Conservation (phyloP, 2,329 filamentous ascomycete species). For the Penicillium sp. region DNA sequence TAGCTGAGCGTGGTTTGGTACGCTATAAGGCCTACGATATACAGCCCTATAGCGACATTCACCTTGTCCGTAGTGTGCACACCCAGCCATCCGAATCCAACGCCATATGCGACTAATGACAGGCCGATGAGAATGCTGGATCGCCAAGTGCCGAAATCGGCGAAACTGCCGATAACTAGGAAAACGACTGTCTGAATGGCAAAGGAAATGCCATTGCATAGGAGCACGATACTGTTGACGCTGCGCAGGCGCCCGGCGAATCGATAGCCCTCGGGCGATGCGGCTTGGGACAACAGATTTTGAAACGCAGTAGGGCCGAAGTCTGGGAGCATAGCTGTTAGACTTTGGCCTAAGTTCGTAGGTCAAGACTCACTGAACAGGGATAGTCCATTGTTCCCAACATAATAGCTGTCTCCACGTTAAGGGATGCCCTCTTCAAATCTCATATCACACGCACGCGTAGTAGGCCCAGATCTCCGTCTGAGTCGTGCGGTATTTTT, state of each 20-base stretch:
- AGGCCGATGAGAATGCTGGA: constrained; percentile 62
- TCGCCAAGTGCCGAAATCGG: constrained; percentile 64
- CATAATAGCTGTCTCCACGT: constrained; percentile 53
- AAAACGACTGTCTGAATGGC: constrained; percentile 61
- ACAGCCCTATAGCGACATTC: constrained; percentile 60
- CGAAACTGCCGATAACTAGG: constrained; percentile 47
- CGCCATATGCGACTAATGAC: constrained; percentile 59
- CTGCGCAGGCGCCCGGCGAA: constrained; percentile 59
- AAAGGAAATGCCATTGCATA: constrained; percentile 68
- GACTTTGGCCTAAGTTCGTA: background rate
- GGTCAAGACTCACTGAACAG: constrained; percentile 50
- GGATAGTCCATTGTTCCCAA: constrained; percentile 63
- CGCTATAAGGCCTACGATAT: constrained; percentile 64
- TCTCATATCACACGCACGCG: constrained; percentile 33
- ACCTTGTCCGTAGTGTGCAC: constrained; percentile 61
- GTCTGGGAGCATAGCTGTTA: constrained; percentile 30
- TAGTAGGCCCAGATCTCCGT: constrained; percentile 60
- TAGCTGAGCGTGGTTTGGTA: constrained; percentile 68
- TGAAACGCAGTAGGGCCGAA: constrained; percentile 65
- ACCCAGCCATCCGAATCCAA: constrained; percentile 67
- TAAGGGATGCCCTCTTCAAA: constrained; percentile 13
- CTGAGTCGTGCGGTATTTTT: constrained; percentile 51
- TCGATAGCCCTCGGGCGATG: constrained; percentile 50
- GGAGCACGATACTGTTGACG: constrained; percentile 64
- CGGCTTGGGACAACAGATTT: constrained; percentile 62